Evolutionary conservation across 1,139 yeast species (phyloP).

Genomic region (Geotrichum phurueaensis): DNA sequence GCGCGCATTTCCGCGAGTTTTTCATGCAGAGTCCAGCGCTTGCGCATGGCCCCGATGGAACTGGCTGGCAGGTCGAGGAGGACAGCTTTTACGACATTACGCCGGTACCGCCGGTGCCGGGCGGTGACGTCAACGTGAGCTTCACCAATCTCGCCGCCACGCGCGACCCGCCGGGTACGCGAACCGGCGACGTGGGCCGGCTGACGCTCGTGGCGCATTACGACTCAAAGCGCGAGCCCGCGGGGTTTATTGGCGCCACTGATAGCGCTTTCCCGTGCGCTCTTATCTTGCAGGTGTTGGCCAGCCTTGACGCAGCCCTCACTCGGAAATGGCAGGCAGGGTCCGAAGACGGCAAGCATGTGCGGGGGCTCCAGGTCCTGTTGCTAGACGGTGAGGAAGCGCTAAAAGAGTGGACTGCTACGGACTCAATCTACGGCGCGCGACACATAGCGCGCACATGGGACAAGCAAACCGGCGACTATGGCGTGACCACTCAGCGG

Average conservation of each 20-base stretch:
- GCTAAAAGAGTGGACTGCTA: constrained; percentile 42
- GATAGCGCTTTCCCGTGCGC: constrained; percentile 57
- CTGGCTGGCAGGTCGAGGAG: constrained; percentile 38
- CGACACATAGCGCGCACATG: constrained; percentile 43
- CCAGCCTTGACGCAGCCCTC: constrained; percentile 32
- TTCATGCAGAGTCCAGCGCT: constrained; percentile 15
- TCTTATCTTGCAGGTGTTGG: constrained; percentile 43
- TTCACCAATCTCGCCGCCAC: constrained; percentile 46
- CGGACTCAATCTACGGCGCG: constrained; percentile 53
- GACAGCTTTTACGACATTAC: constrained; percentile 42
- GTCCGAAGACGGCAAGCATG: constrained; percentile 8
- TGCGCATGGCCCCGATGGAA: neutral
- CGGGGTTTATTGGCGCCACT: constrained; percentile 54
- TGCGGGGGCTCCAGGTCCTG: constrained; percentile 43
- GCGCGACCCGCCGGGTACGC: constrained; percentile 28
- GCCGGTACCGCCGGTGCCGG: constrained; percentile 19
- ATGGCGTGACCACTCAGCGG: constrained; percentile 15
- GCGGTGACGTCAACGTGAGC: constrained; percentile 28
- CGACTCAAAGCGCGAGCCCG: constrained; percentile 45
- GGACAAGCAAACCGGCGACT: constrained; percentile 26
- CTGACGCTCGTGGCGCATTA: constrained; percentile 50
- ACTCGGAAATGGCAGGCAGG: constrained; percentile 27
- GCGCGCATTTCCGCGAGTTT: constrained; percentile 36
- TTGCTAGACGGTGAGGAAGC: constrained; percentile 62
- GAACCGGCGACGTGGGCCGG: constrained; percentile 29